A percentile compares a stretch with the other conserved stretches of the same genome.
Conservation (phyloP, 768 basidiomycete species). For the Mycena pura region DNA sequence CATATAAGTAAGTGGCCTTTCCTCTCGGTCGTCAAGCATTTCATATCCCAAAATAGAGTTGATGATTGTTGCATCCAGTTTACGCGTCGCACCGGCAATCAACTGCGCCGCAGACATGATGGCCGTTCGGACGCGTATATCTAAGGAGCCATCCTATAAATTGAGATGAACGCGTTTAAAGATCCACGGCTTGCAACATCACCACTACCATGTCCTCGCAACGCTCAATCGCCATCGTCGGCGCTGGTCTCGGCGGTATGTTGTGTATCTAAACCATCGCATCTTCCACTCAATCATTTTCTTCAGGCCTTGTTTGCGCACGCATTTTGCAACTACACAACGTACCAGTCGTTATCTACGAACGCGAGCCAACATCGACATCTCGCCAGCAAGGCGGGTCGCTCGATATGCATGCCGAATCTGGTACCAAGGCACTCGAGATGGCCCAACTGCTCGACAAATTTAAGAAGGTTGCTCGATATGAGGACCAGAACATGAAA, state of each 20-base stretch:
- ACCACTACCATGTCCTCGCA: background rate
- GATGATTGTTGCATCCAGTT: no score
- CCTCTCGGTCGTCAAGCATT: no score
- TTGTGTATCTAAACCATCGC: background rate
- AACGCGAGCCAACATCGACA: background rate
- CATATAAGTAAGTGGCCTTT: no score
- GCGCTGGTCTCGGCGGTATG: conserved; percentile 4
- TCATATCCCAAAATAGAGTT: no score
- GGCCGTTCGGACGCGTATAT: no score
- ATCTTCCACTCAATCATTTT: background rate
- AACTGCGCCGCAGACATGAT: no score
- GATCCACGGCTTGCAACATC: background rate
- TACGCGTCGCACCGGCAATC: no score
- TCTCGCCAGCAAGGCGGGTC: conserved; percentile 6
- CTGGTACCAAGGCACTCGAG: background rate
- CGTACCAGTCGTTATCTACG: background rate
- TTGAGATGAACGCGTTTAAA: no score
- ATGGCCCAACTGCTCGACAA: background rate
- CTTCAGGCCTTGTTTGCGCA: background rate
- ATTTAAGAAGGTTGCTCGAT: conserved; percentile 5
- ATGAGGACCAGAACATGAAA: conserved; percentile 1
- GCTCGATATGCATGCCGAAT: background rate
- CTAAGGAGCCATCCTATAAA: no score
- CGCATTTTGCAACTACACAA: background rate
- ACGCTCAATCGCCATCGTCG: conserved; percentile 8